Evolutionary conservation across 768 basidiomycete genomes (phyloP), one percentile per base, ranked within the genome.

Genomic region (Pulveroboletus ravenelii): DNA sequence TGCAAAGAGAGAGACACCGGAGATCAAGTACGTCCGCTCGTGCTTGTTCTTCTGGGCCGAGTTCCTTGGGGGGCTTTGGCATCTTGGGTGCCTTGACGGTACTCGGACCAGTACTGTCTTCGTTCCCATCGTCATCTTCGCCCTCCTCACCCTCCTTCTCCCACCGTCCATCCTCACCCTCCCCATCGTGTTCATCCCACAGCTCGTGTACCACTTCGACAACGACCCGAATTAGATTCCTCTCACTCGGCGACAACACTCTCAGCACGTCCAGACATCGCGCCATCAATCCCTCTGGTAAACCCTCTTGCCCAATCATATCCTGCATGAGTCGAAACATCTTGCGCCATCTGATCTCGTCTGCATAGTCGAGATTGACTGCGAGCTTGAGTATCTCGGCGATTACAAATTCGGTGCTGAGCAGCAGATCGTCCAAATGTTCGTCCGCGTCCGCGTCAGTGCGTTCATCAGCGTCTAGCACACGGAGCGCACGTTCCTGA

Each of bases 161-260:
- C 17, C 65, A 61, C 2, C 74, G 74, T 7, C 69, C 72, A 5
- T 77, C 66, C 25, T 66, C 62, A 4, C 73, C 74, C 14, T 72
- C 77, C 10, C 70, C 72, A 13, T 71, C 73, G 5, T 62, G 58
- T 7, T 72, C 68, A 14, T 70, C 72, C 20, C 93, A 76, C 10
- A 95, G 73, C 51, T 90, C 88, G 47, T 88, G 84, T 1, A 96
- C 79, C 32, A 89, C 84, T 62, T 95, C 93, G 34, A 95, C 92
- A 1, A 94, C 84, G 23, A 94, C 78, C 4, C 87, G 82, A 57
- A 95, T 90, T 30, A 96, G 75, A 65, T 96, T 91, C 17, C 84
- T 75, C 68, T 97, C 93, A 53, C 74, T 82, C 12, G 79, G 69
- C 1, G 87, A 82, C 18, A 94, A 72, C 48, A 75, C 77, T 48